A percentile compares a stretch with the other conserved stretches of the same genome.
Evolutionary conservation across 73 alveolate species (phyloP).

Genomic region (Stentor roeselii): DNA sequence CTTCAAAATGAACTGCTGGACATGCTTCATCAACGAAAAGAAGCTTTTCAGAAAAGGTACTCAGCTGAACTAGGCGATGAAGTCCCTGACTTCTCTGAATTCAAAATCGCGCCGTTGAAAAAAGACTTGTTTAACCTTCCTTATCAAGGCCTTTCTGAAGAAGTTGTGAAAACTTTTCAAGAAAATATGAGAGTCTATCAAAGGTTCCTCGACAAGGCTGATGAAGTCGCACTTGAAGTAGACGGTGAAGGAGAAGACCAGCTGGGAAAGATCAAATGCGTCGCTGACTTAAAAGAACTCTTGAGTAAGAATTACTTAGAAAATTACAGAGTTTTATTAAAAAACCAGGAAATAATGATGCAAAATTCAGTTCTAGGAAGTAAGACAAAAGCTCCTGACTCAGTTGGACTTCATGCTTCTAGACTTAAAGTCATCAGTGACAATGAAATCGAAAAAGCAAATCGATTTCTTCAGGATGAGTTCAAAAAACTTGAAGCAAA

Average conservation of each 20-base stretch:
- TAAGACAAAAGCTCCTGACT: conserved; percentile 14
- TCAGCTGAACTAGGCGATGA: conserved; percentile 12
- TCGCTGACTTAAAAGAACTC: conserved; percentile 21
- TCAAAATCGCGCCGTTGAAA: not conserved
- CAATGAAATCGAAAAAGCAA: conserved; percentile 11
- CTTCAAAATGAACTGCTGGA: conserved; percentile 19
- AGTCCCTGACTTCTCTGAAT: conserved; percentile 1
- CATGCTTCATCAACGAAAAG: conserved; percentile 13
- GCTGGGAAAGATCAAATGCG: conserved; percentile 18
- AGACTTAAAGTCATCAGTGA: conserved; percentile 7
- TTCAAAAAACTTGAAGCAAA: not conserved
- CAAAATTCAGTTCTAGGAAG: conserved; percentile 18
- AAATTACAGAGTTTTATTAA: conserved; percentile 14
- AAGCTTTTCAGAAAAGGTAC: conserved; percentile 19
- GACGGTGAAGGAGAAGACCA: conserved; percentile 18
- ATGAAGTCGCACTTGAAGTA: conserved; percentile 11
- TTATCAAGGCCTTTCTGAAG: conserved; percentile 15
- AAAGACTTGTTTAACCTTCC: conserved; percentile 13
- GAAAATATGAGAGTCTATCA: conserved; percentile 25
- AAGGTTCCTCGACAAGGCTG: not conserved
- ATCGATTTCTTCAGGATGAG: conserved; percentile 30
- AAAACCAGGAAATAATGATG: conserved; percentile 18
- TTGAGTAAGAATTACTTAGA: conserved; percentile 14
- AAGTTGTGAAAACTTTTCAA: conserved; percentile 27
- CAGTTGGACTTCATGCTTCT: not conserved